Base-by-base conservation (phyloP, 176 grass and related monocot species). In the Metroxylon sagu region DNA sequence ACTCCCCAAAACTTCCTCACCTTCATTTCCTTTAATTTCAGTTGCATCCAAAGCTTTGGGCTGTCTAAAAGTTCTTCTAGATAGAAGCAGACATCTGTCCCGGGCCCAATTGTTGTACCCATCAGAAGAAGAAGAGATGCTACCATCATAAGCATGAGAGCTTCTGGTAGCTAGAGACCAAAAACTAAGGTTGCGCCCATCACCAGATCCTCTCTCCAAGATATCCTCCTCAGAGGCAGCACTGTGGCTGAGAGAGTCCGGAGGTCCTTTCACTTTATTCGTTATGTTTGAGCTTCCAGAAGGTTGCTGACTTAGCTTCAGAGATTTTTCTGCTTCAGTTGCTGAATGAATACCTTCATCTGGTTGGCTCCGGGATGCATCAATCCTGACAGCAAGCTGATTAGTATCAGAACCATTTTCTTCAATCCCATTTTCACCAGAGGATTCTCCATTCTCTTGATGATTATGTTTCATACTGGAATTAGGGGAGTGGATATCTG, bases 61-160 rank as follows among this genome's bases (percentile, higher is more conserved):
- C 53, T 83, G 74, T 17, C 70, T 27, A 75, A 74, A 68, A 31
- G 57, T 82, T 71, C 74, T 23, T 71, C 72, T 59, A 18, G 90
- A 82, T 75, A 79, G 68, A 60, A 30, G 27, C 2, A 79, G 19
- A 51, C 61, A 56, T 12, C 55, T 27, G 25, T 60, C 29, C 3
- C 8, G 10, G 48, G 50, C 10, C 18, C 29, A 25, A 70, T 39
- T 57, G 26, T 52, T 70, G 19, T 70, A 48, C 18, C 29, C 58
- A 8, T 82, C 67, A 14, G 68, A 57, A 15, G 71, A 68, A 14
- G 61, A 70, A 53, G 78, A 82, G 58, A 78, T 25, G 53, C 19
- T 80, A 67, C 67, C 81, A 66, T 90, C 80, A 65, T 65, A 87
- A 39, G 64, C 68, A 74, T 70, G 28, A 59, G 61, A 80, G 59